Evolutionary conservation across 2,329 filamentous ascomycete genomes (phyloP), one percentile per base, ranked within the genome.

Genomic region (Hymenoscyphus fraxineus): DNA sequence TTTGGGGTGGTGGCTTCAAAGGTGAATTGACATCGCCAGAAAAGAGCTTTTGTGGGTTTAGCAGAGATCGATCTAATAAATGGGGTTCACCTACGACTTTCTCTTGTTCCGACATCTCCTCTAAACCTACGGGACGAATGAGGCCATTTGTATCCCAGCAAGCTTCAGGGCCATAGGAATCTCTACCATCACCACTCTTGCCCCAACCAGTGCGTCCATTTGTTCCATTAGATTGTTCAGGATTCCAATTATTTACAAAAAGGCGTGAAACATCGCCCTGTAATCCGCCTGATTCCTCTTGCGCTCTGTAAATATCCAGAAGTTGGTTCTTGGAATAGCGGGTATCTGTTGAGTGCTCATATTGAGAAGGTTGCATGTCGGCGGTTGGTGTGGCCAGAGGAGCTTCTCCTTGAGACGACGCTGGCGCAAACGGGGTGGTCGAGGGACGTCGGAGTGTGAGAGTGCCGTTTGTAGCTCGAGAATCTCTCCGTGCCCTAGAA

Each of bases 21-120:
- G 93, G 90, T 41, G 95, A 97, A 77, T 98, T 99, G 75, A 99
- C 93, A 68, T 96, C 95, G 60, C 85, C 86, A 60, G 87, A 79
- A 77, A 97, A 97, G 68, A 90, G 81, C 90, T 97, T 76, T 60
- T 73, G 70, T 63, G 75, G 69, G 66, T 69, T 70, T 72, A 68
- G 60, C 63, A 56, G 31, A 54, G 60, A 59, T n/a, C 62, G 35
- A 22, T 41, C 58, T 65, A 63, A 59, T 60, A 41, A 64, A 65
- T 12, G 38, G 40, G 63, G 76, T 64, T 76, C 80, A 73, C 74
- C 63, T 73, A 87, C 85, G 77, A 84, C 83, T 73, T 81, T 86
- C 77, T 89, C 87, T 66, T 86, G 83, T 5, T 77, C 68, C 1
- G 83, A 81, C 85, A 96, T 87, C 55, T 90, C 87, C 67, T 86